These are phyloP conservation scores for Aspergillus carlsbadensis DNA, from an alignment of 495 filamentous ascomycete genomes.

Conservation along the genomic window DNA sequence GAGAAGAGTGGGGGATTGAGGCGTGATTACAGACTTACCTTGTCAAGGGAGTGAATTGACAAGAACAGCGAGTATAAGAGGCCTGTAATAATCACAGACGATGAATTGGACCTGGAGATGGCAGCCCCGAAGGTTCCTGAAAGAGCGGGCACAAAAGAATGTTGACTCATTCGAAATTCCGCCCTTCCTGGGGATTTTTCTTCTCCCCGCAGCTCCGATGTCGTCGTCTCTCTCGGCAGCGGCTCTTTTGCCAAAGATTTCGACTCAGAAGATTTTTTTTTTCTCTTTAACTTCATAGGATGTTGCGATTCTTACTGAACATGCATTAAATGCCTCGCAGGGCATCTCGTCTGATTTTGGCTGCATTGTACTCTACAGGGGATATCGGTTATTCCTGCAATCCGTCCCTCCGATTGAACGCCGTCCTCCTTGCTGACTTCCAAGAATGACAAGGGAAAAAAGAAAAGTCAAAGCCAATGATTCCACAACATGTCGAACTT, in stretches of 20 bases:
- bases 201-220: conserved; percentile 34
- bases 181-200: conserved; percentile 15
- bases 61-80: neutral
- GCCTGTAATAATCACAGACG: neutral
- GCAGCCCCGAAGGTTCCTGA: neutral
- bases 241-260: conserved; percentile 5
- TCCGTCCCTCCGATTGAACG: conserved; percentile 6
- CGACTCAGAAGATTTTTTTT: neutral
- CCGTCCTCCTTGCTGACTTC: conserved; percentile 7
- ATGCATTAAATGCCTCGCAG: neutral
- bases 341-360: neutral
- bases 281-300: neutral
- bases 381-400: neutral
- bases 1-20: neutral
- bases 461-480: conserved; percentile 10
- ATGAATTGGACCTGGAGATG: conserved; percentile 1
- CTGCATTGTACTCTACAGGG: neutral
- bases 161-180: conserved; percentile 24
- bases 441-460: conserved; percentile 15
- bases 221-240: conserved; percentile 26
- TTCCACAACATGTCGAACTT: neutral
- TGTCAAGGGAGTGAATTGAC: neutral
- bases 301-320: neutral
- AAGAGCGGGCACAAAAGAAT: conserved; percentile 4
- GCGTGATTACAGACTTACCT: conserved; percentile 11